Evolutionary conservation across 2,329 filamentous ascomycete species (phyloP), one percentile per base, ranked within the genome.

Genomic region (Plectosphaerella plurivora): DNA sequence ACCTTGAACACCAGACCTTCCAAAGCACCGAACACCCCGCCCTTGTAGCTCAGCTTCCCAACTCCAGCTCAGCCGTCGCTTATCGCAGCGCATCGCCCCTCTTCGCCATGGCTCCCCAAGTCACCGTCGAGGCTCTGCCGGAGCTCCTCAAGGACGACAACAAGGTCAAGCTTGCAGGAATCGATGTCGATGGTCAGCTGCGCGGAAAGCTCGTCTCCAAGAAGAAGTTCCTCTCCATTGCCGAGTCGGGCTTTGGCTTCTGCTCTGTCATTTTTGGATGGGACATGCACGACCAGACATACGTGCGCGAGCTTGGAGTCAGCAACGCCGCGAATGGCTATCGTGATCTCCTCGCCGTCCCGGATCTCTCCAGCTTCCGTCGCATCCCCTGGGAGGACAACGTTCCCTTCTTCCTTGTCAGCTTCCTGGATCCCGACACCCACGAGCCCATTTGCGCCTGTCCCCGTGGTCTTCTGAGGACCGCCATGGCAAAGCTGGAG

Each of bases 231-330:
- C 75, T 96, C 37, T 90, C 88, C 28, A 82, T 96, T 50, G 87
- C 86, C n/a, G 71, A 82, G 42, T 80, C 84, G 45, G 92, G 91
- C 49, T 96, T 96, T 62, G 92, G 91, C 51, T 96, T 96, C 77
- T 96, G 92, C 76, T 94, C 89, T 18, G 91, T 96, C 60, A 84
- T 96, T 59, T 96, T 96, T 63, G 91, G 92, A 67, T 96, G 92
- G 92, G 91, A 97, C 71, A 96, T 96, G 90, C 91, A 97, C 70
- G 92, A 97, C 65, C 79, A 84, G 74, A 95, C 90, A 11, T 97
- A 96, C 69, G 86, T 89, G 67, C 84, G 81, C 61, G 91, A 96
- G 72, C 81, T 96, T 57, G 82, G 82, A 63, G 87, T 96, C 68
- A 94, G 89, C 72, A 96, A 96, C 73, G 88, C 89, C 60, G 86